Base-by-base conservation (phyloP, 2,329 filamentous ascomycete species). In the Byssochlamys sp. region DNA sequence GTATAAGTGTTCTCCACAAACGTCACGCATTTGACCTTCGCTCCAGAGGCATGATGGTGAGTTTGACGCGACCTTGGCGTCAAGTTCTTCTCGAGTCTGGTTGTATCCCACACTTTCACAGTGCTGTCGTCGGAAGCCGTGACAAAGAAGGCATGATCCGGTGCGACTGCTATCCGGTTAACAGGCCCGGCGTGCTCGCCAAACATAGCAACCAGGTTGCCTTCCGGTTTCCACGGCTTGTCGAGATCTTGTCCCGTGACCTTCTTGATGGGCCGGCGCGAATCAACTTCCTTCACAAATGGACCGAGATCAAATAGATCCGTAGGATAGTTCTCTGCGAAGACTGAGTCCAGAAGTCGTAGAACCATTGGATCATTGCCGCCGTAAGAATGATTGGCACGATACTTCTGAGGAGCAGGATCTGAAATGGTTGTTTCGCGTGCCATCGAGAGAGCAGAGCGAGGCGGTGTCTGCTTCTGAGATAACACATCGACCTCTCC, bases 1-100 rank as follows among this genome's bases (percentile, higher is more conserved):
- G 89, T 91, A 71, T 97, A 91, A 0, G 91, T 96, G 63, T 91
- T 89, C 68, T 97, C 91, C 45, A 99, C 84, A 69, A 99, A 97
- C 64, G 90, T 91, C 25, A 99, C 73, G 12, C 89, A 86, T 29
- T 90, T 85, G 2, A 97, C 88, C 59, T 84, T 87, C 0, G 86
- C 82, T 1, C 86, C 87, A 0, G 82, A 74, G 0, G 81, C 82
- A 65, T 96, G 89, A 58, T 81, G 86, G 73, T 96, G 88, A 0
- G 89, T 95, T 68, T 95, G 89, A 25, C 92, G 83, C 28, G 94
- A 91, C 50, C 91, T 84, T 66, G 95, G 88, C 0, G 89, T 88
- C 54, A 97, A 84, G 69, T 96, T 97, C 51, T 91, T 87, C 73
- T 99, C 94, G 5, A 99, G 80, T 26, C 94, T 83, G 27, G 85